Conservation (phyloP, 2,329 filamentous ascomycete species). For the Pyrenochaeta sp. region DNA sequence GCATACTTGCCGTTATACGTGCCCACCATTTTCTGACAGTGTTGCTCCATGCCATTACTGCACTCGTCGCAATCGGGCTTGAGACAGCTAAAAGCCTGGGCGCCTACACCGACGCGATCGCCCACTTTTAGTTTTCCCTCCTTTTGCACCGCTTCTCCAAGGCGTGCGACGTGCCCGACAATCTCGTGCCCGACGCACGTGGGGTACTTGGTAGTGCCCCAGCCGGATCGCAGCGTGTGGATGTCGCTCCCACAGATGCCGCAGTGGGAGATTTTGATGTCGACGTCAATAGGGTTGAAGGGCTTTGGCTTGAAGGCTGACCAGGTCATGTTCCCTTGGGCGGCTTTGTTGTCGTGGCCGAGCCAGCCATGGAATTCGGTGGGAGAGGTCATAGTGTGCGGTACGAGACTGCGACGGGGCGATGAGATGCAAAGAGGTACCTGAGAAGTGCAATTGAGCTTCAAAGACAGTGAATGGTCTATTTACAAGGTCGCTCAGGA, state of each 20-base stretch:
- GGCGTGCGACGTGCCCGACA: constrained; percentile 49
- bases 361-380: constrained; percentile 67
- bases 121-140: constrained; percentile 62
- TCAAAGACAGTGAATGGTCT: not conserved
- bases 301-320: constrained; percentile 57
- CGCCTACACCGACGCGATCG: constrained; percentile 65
- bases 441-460: not conserved
- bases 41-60: constrained; percentile 53
- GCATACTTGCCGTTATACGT: constrained; percentile 69
- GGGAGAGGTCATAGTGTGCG: constrained; percentile 33
- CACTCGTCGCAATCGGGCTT: constrained; percentile 63
- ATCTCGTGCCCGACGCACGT: constrained; percentile 55
- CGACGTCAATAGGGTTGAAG: constrained; percentile 43
- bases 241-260: constrained; percentile 50
- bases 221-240: constrained; percentile 53
- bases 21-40: constrained; percentile 59
- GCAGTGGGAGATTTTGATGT: constrained; percentile 46
- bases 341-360: constrained; percentile 59
- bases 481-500: no score
- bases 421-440: not conserved
- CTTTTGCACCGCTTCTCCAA: constrained; percentile 45
- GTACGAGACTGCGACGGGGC: not conserved
- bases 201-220: constrained; percentile 56
- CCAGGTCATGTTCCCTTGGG: constrained; percentile 65
- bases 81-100: constrained; percentile 59